Evolutionary conservation across 345 rosid genomes (phyloP).

Genomic region (Citrus medica): DNA sequence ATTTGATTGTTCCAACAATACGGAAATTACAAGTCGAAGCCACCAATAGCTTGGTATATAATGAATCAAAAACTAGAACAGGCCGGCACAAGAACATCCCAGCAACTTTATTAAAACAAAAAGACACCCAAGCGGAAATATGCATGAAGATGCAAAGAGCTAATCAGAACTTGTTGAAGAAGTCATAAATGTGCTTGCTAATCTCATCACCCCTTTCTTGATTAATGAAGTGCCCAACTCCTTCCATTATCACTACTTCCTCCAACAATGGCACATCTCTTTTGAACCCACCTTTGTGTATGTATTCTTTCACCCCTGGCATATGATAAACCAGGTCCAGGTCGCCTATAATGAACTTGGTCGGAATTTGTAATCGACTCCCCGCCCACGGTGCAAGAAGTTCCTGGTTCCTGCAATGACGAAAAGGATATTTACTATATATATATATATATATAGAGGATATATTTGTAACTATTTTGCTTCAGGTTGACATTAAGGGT

Average conservation of each 20-base stretch:
- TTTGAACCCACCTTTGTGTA: slow-evolving; percentile 53
- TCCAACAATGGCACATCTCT: slow-evolving; percentile 62
- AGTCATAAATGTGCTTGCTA: slow-evolving; percentile 55
- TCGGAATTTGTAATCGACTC: slow-evolving; percentile 49
- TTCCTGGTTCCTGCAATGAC: slow-evolving; percentile 61
- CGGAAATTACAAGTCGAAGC: neutral
- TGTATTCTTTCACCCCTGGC: slow-evolving; percentile 53
- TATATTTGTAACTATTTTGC: no score
- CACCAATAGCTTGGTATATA: neutral
- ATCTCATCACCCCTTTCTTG: slow-evolving; percentile 66
- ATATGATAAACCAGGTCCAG: slow-evolving; percentile 54
- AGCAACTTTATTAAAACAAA: neutral
- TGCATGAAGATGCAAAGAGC: neutral
- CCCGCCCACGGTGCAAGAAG: slow-evolving; percentile 72
- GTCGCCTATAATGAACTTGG: slow-evolving; percentile 75
- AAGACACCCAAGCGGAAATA: no score
- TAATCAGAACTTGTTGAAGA: slow-evolving; percentile 32
- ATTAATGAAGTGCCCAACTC: slow-evolving; percentile 68
- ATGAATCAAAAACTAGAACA: neutral
- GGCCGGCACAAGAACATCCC: neutral
- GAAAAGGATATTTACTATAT: neutral
- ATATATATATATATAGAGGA: no score
- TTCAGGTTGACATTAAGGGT: no score
- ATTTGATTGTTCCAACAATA: no score
- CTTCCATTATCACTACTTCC: slow-evolving; percentile 67